Base-by-base conservation (phyloP, 257 asterid genomes). In the Cruciata laevipes region DNA sequence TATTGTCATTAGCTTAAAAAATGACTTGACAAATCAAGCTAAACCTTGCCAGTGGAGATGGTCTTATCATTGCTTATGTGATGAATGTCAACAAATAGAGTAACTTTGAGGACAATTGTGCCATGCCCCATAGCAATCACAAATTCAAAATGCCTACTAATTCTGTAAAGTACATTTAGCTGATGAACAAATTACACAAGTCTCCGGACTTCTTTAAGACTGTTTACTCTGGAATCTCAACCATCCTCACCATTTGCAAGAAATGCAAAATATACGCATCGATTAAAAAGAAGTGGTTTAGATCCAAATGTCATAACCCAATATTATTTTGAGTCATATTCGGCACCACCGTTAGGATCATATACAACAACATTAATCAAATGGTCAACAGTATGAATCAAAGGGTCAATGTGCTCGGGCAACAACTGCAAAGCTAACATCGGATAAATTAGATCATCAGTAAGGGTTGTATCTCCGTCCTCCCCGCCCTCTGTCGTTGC, bases 381-480 rank as follows among this genome's bases (percentile, higher is more conserved):
- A 24, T n/a, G 47, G 20, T 13, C 30, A 14, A 47, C 47, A 66
- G 5, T 44, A 66, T 2, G 17, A 35, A 66, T 17, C 18, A 49
- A 49, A 24, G 31, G 47, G 20, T 13, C 30, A 14, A 47, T 47
- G 9, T 17, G n/a, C 61, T 5, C 7, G 14, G 32, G 31, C 69
- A 27, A 65, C 69, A 24, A 66, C 10, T 49, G 40, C 44, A 8
- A 25, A 17, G 21, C 42, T 17, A 21, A 8, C 20, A 64, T 4
- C 63, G 52, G 24, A 52, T 5, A n/a, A 61, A 12, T 25, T 24
- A 31, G 24, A 30, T 73, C 44, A 30, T 73, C 44, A 80, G 53
- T 93, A 93, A 37, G 98, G 97, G 72, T 86, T 86, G 76, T 90
- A 93, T 23, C 97, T 96, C 63, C 89, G 76, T 1, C 78, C 75